Percentiles rank a stretch among this genome's conserved stretches.
Conservation (phyloP, 2,329 filamentous ascomycete genomes). For the Mollisiaceae sp. region DNA sequence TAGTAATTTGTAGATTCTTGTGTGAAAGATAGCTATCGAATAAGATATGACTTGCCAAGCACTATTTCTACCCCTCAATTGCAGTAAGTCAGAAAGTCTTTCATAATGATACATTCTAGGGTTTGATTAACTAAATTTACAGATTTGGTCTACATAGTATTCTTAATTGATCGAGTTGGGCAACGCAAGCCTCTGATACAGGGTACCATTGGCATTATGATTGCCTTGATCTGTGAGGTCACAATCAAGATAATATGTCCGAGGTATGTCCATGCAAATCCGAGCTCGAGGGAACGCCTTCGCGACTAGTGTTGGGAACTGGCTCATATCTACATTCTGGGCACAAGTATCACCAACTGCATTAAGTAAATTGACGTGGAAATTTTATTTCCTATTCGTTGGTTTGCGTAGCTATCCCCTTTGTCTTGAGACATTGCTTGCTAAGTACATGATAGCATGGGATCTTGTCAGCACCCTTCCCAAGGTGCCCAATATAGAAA, state of each 20-base stretch:
- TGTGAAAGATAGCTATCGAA: background rate
- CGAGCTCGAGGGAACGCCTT: conserved; percentile 63
- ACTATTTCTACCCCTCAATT: too few relatives aligned
- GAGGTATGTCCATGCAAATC: conserved; percentile 72
- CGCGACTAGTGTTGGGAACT: conserved; percentile 62
- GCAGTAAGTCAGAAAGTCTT: too few relatives aligned
- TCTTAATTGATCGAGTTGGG: conserved; percentile 59
- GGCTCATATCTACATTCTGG: conserved; percentile 64
- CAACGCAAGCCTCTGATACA: conserved; percentile 58
- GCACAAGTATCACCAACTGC: conserved; percentile 62
- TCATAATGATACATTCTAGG: background rate
- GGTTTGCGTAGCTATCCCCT: conserved; percentile 19
- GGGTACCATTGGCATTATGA: conserved; percentile 58
- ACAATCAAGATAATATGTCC: conserved; percentile 65
- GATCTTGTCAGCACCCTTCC: conserved; percentile 43
- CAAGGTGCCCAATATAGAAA: too few relatives aligned
- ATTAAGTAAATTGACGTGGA: conserved; percentile 53
- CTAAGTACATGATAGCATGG: conserved; percentile 23
- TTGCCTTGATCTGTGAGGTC: conserved; percentile 65
- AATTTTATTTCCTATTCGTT: conserved; percentile 63
- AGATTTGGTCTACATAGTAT: conserved; percentile 64
- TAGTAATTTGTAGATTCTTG: conserved; percentile 7
- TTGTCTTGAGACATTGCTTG: background rate
- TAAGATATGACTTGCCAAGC: background rate
- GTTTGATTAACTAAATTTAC: too few relatives aligned